phyloP scores from a whole-genome alignment of 2,329 filamentous ascomycete genomes.

The Paramyrothecium roridum region DNA sequence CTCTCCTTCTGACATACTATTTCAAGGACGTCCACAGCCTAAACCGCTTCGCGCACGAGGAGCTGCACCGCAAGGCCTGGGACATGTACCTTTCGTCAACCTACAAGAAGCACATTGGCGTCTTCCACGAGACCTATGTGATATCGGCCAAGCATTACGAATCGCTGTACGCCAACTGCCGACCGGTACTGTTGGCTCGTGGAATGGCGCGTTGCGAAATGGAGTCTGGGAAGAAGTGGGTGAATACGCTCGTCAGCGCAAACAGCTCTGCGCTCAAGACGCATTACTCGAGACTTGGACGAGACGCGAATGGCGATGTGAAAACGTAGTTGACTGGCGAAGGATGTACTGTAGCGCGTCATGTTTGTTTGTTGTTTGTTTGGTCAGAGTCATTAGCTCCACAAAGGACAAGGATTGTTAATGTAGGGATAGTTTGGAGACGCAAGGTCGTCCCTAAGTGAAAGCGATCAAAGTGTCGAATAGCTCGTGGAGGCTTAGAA shows the following conservation, averaged over 20 bases:
- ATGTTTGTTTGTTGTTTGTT: not conserved
- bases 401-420: no score
- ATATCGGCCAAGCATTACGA: constrained; percentile 44
- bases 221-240: constrained; percentile 23
- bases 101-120: constrained; percentile 37
- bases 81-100: constrained; percentile 39
- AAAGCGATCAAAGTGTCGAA: no score
- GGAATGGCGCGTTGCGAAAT: constrained; percentile 17
- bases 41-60: constrained; percentile 48
- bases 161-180: constrained; percentile 45
- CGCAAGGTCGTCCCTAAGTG: no score
- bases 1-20: constrained; percentile 44
- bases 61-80: constrained; percentile 45
- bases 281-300: constrained; percentile 28
- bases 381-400: not conserved
- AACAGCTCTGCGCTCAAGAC: constrained; percentile 27
- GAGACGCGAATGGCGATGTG: constrained; percentile 15
- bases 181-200: constrained; percentile 31
- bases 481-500: no score
- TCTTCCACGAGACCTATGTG: constrained; percentile 54
- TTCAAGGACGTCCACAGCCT: constrained; percentile 47
- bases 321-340: constrained; percentile 4
- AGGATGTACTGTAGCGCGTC: not conserved
- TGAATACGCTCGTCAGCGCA: constrained; percentile 28
- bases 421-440: no score